Evolutionary conservation across 768 basidiomycete genomes (phyloP).

Genomic region (Lactarius quietus): DNA sequence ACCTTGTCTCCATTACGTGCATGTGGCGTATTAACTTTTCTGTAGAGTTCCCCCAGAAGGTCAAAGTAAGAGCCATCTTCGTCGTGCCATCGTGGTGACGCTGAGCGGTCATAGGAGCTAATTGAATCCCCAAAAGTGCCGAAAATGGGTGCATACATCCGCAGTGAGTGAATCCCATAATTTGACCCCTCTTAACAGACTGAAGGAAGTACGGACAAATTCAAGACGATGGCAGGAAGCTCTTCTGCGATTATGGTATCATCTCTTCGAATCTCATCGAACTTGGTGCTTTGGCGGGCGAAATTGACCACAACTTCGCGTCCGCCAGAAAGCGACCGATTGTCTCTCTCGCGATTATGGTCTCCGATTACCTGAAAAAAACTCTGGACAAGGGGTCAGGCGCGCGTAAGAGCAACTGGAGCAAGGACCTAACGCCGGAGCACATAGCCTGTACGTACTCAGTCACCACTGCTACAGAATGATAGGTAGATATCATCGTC

Average conservation of each 20-base stretch:
- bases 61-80: constrained; percentile 34
- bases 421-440: constrained; percentile 34
- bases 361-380: constrained; percentile 39
- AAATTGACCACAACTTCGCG: constrained; percentile 38
- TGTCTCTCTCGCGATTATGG: constrained; percentile 44
- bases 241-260: constrained; percentile 46
- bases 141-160: constrained; percentile 49
- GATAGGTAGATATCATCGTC: not conserved
- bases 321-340: constrained; percentile 36
- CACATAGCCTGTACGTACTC: constrained; percentile 40
- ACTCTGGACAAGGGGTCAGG: constrained; percentile 43
- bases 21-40: constrained; percentile 4
- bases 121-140: constrained; percentile 40
- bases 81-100: not conserved
- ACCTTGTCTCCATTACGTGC: not conserved
- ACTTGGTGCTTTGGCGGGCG: constrained; percentile 42
- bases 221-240: constrained; percentile 47
- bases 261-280: constrained; percentile 43
- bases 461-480: not conserved
- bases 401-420: constrained; percentile 50
- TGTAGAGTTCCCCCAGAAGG: constrained; percentile 43
- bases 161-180: constrained; percentile 35
- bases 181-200: not conserved
- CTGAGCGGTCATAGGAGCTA: constrained; percentile 36
- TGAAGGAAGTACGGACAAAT: not conserved